Evolutionary conservation across 257 asterid species (phyloP).

Genomic region (Solanum lignicaule): DNA sequence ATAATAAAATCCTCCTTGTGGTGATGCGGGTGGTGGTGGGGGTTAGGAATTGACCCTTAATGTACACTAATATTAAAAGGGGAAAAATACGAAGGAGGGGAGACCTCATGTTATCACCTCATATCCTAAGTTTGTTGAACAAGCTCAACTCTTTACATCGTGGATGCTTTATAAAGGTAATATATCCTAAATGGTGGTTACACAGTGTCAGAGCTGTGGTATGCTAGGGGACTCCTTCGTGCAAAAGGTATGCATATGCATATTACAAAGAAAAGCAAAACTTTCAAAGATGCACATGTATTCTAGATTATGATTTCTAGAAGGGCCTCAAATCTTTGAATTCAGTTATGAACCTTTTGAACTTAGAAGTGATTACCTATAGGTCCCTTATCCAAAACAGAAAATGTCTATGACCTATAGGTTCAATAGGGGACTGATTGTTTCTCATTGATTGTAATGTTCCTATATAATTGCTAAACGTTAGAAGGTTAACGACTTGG

Average conservation of each 20-base stretch:
- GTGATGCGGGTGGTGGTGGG: not conserved
- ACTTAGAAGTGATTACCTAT: not conserved
- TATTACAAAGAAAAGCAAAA: not conserved
- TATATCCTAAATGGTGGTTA: not conserved
- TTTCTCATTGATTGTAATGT: not conserved
- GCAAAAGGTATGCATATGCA: not conserved
- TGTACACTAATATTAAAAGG: not conserved
- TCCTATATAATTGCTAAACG: not conserved
- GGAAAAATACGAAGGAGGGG: not conserved
- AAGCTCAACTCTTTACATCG: not conserved
- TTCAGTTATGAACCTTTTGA: not conserved
- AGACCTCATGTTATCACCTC: not conserved
- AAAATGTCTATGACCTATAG: not conserved
- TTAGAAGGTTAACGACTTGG: not conserved
- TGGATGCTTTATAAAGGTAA: not conserved
- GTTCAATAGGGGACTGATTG: not conserved
- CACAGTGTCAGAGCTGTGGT: not conserved
- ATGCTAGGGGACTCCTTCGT: not conserved
- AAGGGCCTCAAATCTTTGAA: not conserved
- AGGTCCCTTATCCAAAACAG: not conserved
- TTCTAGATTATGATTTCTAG: not conserved
- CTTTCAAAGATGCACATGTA: not conserved
- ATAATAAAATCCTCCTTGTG: not conserved
- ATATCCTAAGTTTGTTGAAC: not conserved
- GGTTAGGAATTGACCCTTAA: not conserved